Conservation (phyloP, 345 rosid genomes). For the Sisymbrium altissimum region DNA sequence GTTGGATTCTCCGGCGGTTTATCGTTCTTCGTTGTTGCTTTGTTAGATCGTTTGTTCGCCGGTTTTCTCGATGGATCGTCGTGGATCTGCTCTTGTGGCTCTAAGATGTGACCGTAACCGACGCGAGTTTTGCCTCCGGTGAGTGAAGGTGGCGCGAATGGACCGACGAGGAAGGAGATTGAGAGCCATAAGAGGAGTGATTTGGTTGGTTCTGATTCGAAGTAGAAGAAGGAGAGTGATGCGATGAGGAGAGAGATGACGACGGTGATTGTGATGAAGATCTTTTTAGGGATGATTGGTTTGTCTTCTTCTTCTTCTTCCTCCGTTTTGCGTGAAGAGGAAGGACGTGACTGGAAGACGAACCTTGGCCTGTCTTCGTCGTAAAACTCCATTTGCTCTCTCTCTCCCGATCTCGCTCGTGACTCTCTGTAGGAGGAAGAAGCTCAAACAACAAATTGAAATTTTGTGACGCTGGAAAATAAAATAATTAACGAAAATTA, state of each 20-base stretch:
- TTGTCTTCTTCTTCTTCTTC: background rate
- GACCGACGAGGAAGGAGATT: constrained; percentile 61
- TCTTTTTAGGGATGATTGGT: constrained; percentile 29
- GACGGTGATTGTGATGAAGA: constrained; percentile 35
- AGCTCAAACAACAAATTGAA: constrained; percentile 7
- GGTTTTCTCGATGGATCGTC: constrained; percentile 33
- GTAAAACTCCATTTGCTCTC: constrained; percentile 60
- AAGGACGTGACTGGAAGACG: constrained; percentile 66
- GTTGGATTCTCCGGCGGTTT: constrained; percentile 12
- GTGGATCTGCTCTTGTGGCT: constrained; percentile 41
- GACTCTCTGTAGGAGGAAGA: background rate
- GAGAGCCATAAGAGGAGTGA: constrained; percentile 74
- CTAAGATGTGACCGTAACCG: constrained; percentile 65
- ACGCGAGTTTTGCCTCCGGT: constrained; percentile 81
- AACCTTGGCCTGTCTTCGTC: constrained; percentile 91
- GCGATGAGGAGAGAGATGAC: constrained; percentile 40
- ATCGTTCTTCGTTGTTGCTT: constrained; percentile 32
- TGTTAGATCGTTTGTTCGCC: constrained; percentile 47
- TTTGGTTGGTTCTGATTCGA: constrained; percentile 60
- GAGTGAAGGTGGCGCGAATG: constrained; percentile 64
- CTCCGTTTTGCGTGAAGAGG: constrained; percentile 21
- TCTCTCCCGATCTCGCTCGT: background rate
- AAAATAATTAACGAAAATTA: too few species aligned
- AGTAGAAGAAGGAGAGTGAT: constrained; percentile 53
- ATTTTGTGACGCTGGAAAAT: background rate